These are phyloP conservation scores for Suillus occidentalis DNA, from an alignment of 768 basidiomycete species.

Conservation along the genomic window DNA sequence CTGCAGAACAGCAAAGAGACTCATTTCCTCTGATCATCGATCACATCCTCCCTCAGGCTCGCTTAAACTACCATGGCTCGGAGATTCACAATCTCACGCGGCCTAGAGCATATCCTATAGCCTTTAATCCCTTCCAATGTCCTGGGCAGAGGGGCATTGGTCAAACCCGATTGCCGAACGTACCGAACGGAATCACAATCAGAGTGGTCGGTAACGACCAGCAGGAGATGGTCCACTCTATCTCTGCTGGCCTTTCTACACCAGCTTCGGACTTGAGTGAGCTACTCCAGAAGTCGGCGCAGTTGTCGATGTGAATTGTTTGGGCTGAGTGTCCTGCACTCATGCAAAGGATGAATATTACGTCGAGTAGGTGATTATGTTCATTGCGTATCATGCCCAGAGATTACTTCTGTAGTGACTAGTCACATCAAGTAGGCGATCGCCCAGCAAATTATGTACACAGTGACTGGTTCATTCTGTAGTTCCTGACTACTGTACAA, in stretches of 20 bases:
- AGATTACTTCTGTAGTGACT: background rate
- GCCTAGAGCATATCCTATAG: conserved; percentile 29
- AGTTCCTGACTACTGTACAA: background rate
- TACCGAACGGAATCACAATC: conserved; percentile 34
- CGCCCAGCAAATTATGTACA: background rate
- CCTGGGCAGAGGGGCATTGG: conserved; percentile 31
- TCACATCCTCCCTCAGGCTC: conserved; percentile 19
- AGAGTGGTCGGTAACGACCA: conserved; percentile 24
- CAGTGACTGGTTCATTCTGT: background rate
- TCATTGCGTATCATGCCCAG: background rate
- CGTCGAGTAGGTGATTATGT: background rate
- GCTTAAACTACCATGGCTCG: conserved; percentile 19
- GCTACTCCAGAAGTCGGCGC: conserved; percentile 14
- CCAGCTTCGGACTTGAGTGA: conserved; percentile 8
- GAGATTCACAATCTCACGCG: conserved; percentile 24
- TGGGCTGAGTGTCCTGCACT: conserved; percentile 22
- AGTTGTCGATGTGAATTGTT: conserved; percentile 24
- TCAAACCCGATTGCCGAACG: conserved; percentile 27
- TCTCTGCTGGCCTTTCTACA: background rate
- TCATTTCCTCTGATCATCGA: conserved; percentile 29
- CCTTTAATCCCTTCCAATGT: conserved; percentile 34
- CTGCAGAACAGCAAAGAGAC: conserved; percentile 31
- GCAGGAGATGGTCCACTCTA: background rate
- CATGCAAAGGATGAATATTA: background rate
- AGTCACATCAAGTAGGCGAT: background rate